Base-by-base conservation (phyloP, 2,329 filamentous ascomycete genomes). In the Ophiostoma himal-ulmi region DNA sequence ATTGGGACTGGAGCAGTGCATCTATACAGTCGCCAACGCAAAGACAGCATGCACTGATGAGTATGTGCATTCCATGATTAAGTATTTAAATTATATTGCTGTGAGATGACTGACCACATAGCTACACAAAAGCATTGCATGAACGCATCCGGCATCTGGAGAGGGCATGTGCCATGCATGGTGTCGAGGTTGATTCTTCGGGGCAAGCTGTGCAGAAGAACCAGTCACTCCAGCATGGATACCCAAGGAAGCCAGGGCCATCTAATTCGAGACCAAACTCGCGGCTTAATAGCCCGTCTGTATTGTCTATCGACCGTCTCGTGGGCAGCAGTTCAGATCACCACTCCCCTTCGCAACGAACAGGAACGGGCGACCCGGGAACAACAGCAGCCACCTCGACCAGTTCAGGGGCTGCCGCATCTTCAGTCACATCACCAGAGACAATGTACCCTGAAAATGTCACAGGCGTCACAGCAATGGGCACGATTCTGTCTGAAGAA, bases 71-170 rank as follows among this genome's bases (percentile, higher is more conserved):
- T 13, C 17, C 11, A 13, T 26, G 39, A 44, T n/a, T n/a, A n/a
- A n/a, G n/a, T n/a, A n/a, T n/a, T n/a, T 30, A 30, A 30, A 30
- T 30, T 30, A 14, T 13, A 44, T 14, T 17, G 39, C 39, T 44
- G 39, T 44, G 2, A 4, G 13, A 20, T n/a, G 2, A 48, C 44
- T 48, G 5, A 48, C 57, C 8, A 8, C 22, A 4, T 22, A 72
- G 71, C 14, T 72, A 72, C 60, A 72, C 68, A 11, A 72, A 68
- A 36, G 71, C 71, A 4, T 67, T 72, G 66, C 71, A 72, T 34
- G 70, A 71, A 39, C 70, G 71, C n/a, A 72, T 72, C 57, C 71
- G 71, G 10, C 44, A 68, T 14, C 67, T 72, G 14, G 71, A 72
- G 39, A 60, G 67, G 37, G 70, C 68, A n/a, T 72, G 71, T 48